Conservation (phyloP, 225 moss, liverwort and hornwort species). For the Climacium dendroides region DNA sequence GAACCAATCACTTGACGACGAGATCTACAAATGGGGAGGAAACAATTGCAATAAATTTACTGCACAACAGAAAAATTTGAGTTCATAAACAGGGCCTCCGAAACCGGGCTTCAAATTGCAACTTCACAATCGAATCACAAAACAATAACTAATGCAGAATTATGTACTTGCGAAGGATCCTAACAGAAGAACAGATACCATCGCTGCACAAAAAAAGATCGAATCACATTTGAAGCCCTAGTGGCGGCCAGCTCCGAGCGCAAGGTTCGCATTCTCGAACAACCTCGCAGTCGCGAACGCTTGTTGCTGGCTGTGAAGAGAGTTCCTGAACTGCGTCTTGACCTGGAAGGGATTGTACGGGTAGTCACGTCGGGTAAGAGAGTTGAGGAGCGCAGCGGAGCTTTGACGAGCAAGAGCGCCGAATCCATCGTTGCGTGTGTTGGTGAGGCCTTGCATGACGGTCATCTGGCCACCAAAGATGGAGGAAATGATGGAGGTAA, state of each 20-base stretch:
- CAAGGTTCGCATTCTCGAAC: slow-evolving; percentile 52
- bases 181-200: neutral
- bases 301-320: slow-evolving; percentile 6
- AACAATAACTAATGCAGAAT: neutral
- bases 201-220: neutral
- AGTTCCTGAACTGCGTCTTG: slow-evolving; percentile 1
- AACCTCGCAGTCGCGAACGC: slow-evolving; percentile 22
- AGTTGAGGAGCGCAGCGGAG: slow-evolving; percentile 36
- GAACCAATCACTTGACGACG: too few species aligned
- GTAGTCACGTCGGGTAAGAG: neutral
- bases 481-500: neutral
- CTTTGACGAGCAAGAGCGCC: slow-evolving; percentile 29
- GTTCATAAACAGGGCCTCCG: neutral
- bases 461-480: slow-evolving; percentile 24
- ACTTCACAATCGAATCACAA: neutral
- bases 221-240: neutral
- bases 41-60: neutral
- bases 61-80: neutral
- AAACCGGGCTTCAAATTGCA: neutral
- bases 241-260: neutral
- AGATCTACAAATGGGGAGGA: rapidly evolving
- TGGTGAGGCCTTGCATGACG: slow-evolving; percentile 6
- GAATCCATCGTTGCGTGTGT: slow-evolving; percentile 14
- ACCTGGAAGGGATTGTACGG: slow-evolving; percentile 21
- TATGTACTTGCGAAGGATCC: neutral